Conservation (phyloP, 495 filamentous ascomycete species). For the Chaetomium tenue region DNA sequence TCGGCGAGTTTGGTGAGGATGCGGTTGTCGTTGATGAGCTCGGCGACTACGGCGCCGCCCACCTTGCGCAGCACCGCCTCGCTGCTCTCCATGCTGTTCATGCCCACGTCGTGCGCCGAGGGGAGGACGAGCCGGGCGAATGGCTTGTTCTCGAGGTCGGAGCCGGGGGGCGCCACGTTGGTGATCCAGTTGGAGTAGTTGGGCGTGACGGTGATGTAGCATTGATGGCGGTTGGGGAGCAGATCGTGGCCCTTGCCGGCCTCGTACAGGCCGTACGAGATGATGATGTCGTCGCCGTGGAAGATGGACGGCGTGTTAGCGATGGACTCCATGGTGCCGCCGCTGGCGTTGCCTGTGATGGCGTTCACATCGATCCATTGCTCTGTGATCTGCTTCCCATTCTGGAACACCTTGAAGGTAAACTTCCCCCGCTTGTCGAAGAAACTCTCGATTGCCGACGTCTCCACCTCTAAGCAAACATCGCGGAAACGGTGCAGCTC, state of each 20-base stretch:
- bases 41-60: conserved; percentile 41
- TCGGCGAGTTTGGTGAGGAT: conserved; percentile 35
- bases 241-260: conserved; percentile 43
- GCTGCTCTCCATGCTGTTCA: conserved; percentile 54
- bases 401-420: conserved; percentile 45
- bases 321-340: conserved; percentile 50
- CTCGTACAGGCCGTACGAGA: conserved; percentile 55
- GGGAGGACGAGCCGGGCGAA: conserved; percentile 51
- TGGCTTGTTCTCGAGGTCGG: conserved; percentile 41
- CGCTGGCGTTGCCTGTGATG: conserved; percentile 47
- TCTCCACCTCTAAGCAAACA: conserved; percentile 49
- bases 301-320: conserved; percentile 45
- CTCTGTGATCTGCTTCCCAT: conserved; percentile 39
- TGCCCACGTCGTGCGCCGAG: conserved; percentile 51
- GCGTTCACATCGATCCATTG: conserved; percentile 50
- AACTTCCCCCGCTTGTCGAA: conserved; percentile 51
- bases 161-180: conserved; percentile 43
- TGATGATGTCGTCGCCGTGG: conserved; percentile 30
- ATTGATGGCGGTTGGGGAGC: conserved; percentile 51
- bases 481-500: conserved; percentile 38
- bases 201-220: conserved; percentile 50
- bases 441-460: conserved; percentile 41
- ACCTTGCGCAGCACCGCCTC: conserved; percentile 40
- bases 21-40: conserved; percentile 36
- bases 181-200: conserved; percentile 50